Conservation (phyloP, 352 stramenopile genomes). For the Plasmopara muralis region DNA sequence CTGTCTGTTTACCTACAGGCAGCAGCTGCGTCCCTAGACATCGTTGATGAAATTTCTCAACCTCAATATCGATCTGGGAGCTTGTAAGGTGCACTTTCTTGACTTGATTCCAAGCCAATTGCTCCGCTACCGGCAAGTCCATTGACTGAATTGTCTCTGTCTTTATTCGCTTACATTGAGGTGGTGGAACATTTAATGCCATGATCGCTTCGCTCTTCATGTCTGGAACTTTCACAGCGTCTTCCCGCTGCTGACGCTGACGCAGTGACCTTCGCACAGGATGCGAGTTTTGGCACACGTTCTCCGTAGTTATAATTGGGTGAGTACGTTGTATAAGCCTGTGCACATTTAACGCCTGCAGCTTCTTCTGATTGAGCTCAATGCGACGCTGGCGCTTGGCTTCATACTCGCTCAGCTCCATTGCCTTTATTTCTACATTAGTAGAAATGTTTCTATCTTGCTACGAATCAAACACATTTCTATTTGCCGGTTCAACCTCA, state of each 20-base stretch:
- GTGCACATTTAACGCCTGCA: constrained; percentile 35
- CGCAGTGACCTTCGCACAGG: constrained; percentile 24
- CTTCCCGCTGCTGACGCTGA: constrained; percentile 7
- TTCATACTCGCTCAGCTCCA: constrained; percentile 46
- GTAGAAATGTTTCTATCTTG: neutral
- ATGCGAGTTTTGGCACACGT: neutral
- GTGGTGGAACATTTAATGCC: neutral
- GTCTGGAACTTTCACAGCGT: neutral
- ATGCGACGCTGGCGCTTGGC: constrained; percentile 53
- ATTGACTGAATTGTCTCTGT: constrained; percentile 1
- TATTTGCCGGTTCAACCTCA: too few species aligned
- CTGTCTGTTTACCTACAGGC: constrained; percentile 38
- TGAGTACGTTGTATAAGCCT: constrained; percentile 4
- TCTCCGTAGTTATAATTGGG: constrained; percentile 3
- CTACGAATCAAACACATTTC: too few species aligned
- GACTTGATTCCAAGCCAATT: neutral
- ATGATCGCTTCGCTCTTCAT: neutral
- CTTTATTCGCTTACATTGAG: constrained; percentile 5
- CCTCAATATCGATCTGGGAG: constrained; percentile 30
- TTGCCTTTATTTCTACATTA: neutral
- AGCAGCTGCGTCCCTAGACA: constrained; percentile 50
- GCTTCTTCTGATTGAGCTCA: constrained; percentile 35
- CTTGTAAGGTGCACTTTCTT: constrained; percentile 12
- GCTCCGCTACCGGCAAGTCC: constrained; percentile 9
- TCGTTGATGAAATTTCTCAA: constrained; percentile 34